A percentile compares a stretch with the other conserved stretches of the same genome.
These are phyloP conservation scores for Lojkania enalia DNA, from an alignment of 2,329 filamentous ascomycete species.

Conservation along the genomic window DNA sequence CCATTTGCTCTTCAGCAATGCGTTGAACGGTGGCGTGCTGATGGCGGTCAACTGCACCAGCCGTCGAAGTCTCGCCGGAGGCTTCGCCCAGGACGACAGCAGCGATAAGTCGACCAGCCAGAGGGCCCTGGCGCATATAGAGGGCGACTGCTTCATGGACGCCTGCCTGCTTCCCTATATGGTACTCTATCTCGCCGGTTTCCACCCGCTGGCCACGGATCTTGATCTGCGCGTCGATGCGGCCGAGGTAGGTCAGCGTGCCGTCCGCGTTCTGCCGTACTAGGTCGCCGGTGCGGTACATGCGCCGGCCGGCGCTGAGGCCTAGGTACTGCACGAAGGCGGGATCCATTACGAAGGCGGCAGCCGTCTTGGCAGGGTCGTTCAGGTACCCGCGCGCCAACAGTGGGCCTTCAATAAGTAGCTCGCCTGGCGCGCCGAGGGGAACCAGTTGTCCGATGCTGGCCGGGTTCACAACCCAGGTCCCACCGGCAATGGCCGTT, in stretches of 20 bases:
- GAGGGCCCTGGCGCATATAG: too few relatives aligned
- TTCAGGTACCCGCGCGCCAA: neutral
- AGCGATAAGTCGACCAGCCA: neutral
- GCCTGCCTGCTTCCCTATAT: slow-evolving; percentile 8
- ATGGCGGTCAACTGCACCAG: neutral
- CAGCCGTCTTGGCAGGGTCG: slow-evolving; percentile 8
- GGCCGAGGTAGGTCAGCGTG: slow-evolving; percentile 29
- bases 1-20: too few relatives aligned
- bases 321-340: slow-evolving; percentile 48
- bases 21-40: neutral
- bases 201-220: slow-evolving; percentile 46
- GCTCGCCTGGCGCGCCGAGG: neutral
- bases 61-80: neutral
- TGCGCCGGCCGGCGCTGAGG: slow-evolving; percentile 2
- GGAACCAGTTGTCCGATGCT: neutral
- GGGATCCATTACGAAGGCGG: slow-evolving; percentile 8
- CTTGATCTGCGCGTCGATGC: slow-evolving; percentile 11
- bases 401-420: neutral
- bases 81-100: neutral
- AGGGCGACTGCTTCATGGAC: neutral
- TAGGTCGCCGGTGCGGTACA: slow-evolving; percentile 47
- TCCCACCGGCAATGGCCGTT: neutral
- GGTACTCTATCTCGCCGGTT: slow-evolving; percentile 43
- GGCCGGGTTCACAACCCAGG: neutral
- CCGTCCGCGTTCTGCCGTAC: slow-evolving; percentile 41